Evolutionary conservation across 257 asterid species (phyloP).

Genomic region (Scutellaria barbata): DNA sequence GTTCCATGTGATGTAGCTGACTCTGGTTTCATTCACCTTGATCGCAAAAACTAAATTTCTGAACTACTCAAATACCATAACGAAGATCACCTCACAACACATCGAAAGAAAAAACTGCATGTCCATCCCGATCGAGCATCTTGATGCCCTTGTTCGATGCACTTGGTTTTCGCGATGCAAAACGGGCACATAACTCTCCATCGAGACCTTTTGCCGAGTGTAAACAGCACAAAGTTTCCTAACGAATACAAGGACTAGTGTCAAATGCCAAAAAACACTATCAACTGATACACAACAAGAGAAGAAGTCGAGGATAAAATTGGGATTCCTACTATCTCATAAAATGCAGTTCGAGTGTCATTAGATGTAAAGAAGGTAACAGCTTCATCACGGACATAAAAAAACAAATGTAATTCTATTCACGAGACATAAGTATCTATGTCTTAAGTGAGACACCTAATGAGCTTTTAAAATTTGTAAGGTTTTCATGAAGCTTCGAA

Average conservation of each 20-base stretch:
- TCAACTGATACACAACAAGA: neutral
- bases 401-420: neutral
- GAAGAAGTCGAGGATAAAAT: neutral
- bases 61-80: neutral
- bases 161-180: neutral
- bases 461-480: neutral
- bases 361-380: neutral
- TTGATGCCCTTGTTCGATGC: neutral
- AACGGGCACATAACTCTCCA: constrained; percentile 15
- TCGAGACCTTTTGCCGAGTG: neutral
- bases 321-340: neutral
- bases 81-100: constrained; percentile 1
- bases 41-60: constrained; percentile 16
- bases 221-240: neutral
- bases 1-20: constrained; percentile 18
- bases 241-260: neutral
- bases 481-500: constrained; percentile 19
- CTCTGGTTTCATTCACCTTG: constrained; percentile 14
- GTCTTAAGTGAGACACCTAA: neutral
- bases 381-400: constrained; percentile 1
- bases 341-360: neutral
- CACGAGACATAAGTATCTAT: neutral
- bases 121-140: constrained; percentile 14
- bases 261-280: neutral
- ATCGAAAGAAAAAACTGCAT: neutral